A percentile compares a stretch with the other conserved stretches of the same genome.
These are phyloP conservation scores for Stylosanthes scabra DNA, from an alignment of 331 rosid species.

Conservation along the genomic window DNA sequence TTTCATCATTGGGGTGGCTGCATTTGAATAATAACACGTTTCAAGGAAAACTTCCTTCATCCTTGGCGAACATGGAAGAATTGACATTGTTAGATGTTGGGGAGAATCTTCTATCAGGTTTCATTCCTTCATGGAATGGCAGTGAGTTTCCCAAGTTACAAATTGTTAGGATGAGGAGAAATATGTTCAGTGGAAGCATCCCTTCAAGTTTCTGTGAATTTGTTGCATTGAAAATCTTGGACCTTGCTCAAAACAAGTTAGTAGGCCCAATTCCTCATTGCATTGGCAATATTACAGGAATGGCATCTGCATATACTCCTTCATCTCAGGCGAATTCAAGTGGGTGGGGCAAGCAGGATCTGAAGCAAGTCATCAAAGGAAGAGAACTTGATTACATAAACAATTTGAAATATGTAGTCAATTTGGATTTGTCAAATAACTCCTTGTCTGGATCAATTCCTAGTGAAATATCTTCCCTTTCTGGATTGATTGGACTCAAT, in stretches of 20 bases:
- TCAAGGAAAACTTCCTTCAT: slow-evolving; percentile 25
- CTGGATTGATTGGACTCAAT: no score
- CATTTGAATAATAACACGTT: slow-evolving; percentile 36
- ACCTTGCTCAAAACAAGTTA: slow-evolving; percentile 41
- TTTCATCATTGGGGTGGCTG: background rate
- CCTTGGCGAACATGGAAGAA: background rate
- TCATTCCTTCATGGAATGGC: slow-evolving; percentile 38
- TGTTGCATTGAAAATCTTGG: slow-evolving; percentile 38
- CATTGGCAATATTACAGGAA: slow-evolving; percentile 32
- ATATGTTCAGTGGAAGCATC: slow-evolving; percentile 40
- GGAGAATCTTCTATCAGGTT: slow-evolving; percentile 41
- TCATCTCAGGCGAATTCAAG: background rate
- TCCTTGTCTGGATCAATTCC: no score
- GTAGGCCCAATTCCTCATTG: slow-evolving; percentile 43
- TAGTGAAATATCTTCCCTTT: no score
- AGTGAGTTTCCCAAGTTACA: background rate
- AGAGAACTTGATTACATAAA: no score
- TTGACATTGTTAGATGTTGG: slow-evolving; percentile 43
- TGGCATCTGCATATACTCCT: background rate
- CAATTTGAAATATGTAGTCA: no score
- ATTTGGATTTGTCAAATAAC: no score
- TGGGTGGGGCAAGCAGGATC: no score
- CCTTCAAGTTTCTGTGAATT: slow-evolving; percentile 43
- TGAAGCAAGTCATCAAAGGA: no score
- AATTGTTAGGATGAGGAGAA: slow-evolving; percentile 39